Conservation (phyloP, 1,284 basidiomycete species). For the Stygiomarasmius scandens region DNA sequence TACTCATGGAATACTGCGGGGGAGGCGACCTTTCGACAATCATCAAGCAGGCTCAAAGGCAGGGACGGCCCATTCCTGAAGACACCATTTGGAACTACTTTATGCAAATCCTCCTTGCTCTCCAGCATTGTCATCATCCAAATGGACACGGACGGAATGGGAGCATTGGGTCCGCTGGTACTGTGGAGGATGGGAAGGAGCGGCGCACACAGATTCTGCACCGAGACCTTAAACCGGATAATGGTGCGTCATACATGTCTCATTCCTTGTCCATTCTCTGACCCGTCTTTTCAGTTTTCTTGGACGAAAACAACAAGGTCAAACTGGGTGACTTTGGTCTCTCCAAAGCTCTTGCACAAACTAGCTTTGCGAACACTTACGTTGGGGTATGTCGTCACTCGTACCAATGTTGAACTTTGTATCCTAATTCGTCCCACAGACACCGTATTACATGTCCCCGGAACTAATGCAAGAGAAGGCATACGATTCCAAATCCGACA, state of each 20-base stretch:
- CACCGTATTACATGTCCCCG: constrained; percentile 98
- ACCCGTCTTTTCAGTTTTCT: constrained; percentile 65
- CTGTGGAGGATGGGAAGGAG: constrained; percentile 46
- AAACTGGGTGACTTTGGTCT: constrained; percentile 97
- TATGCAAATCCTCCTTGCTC: constrained; percentile 88
- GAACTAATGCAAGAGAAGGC: constrained; percentile 95
- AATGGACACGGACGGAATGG: constrained; percentile 52
- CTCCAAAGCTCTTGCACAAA: constrained; percentile 85
- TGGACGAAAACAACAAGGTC: constrained; percentile 77
- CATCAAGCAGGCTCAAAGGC: constrained; percentile 78
- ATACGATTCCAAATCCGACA: constrained; percentile 97
- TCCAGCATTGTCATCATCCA: constrained; percentile 90
- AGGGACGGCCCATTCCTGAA: constrained; percentile 77
- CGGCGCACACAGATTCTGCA: constrained; percentile 84
- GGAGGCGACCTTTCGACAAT: constrained; percentile 89
- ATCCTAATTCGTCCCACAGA: constrained; percentile 48
- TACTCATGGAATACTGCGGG: constrained; percentile 96
- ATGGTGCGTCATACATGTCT: constrained; percentile 57
- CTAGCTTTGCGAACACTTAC: constrained; percentile 92
- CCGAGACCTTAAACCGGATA: constrained; percentile 95
- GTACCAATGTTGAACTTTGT: constrained; percentile 1
- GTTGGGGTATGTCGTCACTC: constrained; percentile 74
- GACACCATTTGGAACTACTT: constrained; percentile 96
- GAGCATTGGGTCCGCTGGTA: constrained; percentile 31
- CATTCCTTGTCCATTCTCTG: neutral